Percentiles rank a stretch among this genome's conserved stretches.
Evolutionary conservation across 2,329 filamentous ascomycete genomes (phyloP).

Genomic region (Trichoderma citrinoviride): DNA sequence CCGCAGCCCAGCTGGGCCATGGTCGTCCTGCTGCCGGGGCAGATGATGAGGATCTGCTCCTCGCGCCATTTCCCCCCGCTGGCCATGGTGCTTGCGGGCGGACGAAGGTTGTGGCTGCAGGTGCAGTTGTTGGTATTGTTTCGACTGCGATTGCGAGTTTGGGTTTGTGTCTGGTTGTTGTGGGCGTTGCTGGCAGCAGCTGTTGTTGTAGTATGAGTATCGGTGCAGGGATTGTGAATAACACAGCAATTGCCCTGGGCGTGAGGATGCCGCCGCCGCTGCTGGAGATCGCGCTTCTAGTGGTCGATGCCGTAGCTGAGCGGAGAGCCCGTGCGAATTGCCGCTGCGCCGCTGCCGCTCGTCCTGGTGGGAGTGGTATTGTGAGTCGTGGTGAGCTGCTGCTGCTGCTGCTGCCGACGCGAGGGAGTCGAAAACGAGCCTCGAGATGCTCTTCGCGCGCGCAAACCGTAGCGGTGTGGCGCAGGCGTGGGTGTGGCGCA

Average conservation of each 20-base stretch:
- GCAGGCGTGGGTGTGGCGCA: conserved; percentile 25
- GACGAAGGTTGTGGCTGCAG: neutral
- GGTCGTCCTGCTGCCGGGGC: conserved; percentile 82
- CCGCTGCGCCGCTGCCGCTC: neutral
- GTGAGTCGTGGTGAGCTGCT: neutral
- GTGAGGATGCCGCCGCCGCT: neutral
- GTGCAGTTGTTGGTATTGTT: neutral
- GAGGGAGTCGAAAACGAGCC: conserved; percentile 25
- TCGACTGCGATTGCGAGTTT: no score
- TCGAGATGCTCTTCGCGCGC: conserved; percentile 29
- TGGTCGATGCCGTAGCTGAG: conserved; percentile 15
- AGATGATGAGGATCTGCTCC: conserved; percentile 67
- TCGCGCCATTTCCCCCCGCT: conserved; percentile 60
- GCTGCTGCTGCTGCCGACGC: conserved; percentile 23
- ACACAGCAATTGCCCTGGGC: neutral
- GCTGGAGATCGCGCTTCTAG: neutral
- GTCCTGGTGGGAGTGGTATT: conserved; percentile 9
- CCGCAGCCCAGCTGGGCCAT: conserved; percentile 86
- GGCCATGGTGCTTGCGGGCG: conserved; percentile 45
- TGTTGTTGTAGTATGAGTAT: neutral
- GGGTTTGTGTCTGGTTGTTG: neutral
- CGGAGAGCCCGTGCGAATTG: neutral
- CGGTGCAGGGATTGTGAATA: no score
- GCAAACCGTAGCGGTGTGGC: conserved; percentile 28
- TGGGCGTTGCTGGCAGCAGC: neutral